Evolutionary conservation across 148 eudicot species (phyloP).

Genomic region (Nyssa sinensis): DNA sequence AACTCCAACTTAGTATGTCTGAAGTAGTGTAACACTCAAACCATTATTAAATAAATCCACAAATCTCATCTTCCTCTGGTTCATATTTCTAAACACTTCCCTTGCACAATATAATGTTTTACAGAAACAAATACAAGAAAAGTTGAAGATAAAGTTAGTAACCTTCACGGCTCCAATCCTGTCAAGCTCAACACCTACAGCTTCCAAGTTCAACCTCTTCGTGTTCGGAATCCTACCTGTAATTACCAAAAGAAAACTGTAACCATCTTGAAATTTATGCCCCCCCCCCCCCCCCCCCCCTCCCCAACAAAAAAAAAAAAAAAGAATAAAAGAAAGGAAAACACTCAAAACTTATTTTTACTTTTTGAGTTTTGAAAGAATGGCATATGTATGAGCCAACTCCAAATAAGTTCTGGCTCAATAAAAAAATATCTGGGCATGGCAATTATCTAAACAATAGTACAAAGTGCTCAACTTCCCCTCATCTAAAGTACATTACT

Average conservation of each 20-base stretch:
- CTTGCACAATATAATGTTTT: not conserved
- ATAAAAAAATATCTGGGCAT: too few relatives aligned
- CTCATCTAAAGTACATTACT: too few relatives aligned
- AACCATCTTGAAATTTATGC: not conserved
- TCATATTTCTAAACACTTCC: not conserved
- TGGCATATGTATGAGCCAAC: too few relatives aligned
- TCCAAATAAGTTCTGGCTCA: not conserved
- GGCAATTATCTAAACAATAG: too few relatives aligned
- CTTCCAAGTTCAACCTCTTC: slow-evolving; percentile 77
- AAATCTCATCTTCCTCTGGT: not conserved
- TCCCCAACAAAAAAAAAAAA: too few relatives aligned
- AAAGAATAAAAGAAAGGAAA: too few relatives aligned
- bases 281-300: too few relatives aligned
- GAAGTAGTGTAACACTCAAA: not conserved
- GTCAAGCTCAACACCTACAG: slow-evolving; percentile 84
- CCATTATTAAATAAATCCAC: not conserved
- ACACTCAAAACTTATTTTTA: too few relatives aligned
- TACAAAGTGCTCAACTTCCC: too few relatives aligned
- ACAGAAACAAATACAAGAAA: slow-evolving; percentile 9
- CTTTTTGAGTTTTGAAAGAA: too few relatives aligned
- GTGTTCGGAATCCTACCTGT: slow-evolving; percentile 87
- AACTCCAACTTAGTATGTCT: not conserved
- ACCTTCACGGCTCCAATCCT: slow-evolving; percentile 77
- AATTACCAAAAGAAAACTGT: slow-evolving; percentile 1
- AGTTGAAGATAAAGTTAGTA: slow-evolving; percentile 13